These are phyloP conservation scores for Dichotomocladium elegans DNA, from an alignment of 371 early-diverging fungal species.

Conservation along the genomic window DNA sequence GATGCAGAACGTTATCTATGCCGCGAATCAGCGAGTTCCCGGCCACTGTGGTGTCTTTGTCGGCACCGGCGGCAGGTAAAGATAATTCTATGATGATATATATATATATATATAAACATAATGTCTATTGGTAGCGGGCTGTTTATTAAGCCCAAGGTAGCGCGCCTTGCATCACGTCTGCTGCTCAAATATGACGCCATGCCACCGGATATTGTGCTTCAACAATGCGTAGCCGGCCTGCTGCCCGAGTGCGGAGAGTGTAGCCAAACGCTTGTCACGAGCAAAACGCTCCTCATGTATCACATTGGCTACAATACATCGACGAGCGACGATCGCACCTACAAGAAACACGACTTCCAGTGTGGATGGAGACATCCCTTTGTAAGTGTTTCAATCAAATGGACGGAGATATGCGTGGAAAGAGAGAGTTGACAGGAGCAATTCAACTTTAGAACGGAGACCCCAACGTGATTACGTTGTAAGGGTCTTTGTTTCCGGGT, in stretches of 20 bases:
- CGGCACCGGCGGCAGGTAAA: slow-evolving; percentile 14
- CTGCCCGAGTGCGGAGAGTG: slow-evolving; percentile 44
- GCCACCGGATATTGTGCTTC: slow-evolving; percentile 58
- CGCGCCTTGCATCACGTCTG: slow-evolving; percentile 35
- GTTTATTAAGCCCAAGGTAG: slow-evolving; percentile 48
- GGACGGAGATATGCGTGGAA: not conserved
- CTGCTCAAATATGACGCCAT: slow-evolving; percentile 32
- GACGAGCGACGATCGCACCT: slow-evolving; percentile 49
- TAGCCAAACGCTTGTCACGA: slow-evolving; percentile 41
- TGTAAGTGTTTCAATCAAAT: slow-evolving; percentile 33
- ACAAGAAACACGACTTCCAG: slow-evolving; percentile 56
- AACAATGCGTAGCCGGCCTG: slow-evolving; percentile 50
- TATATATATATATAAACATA: too few relatives aligned
- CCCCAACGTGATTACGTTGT: slow-evolving; percentile 21
- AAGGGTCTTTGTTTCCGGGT: not conserved
- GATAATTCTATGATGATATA: too few relatives aligned
- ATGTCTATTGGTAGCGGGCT: slow-evolving; percentile 33
- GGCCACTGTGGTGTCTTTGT: slow-evolving; percentile 41
- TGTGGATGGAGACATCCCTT: slow-evolving; percentile 68
- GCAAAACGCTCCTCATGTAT: slow-evolving; percentile 50
- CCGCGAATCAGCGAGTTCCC: slow-evolving; percentile 39
- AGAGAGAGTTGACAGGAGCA: too few relatives aligned
- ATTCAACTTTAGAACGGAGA: slow-evolving; percentile 22
- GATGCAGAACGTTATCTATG: slow-evolving; percentile 50
- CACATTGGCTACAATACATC: slow-evolving; percentile 64